Evolutionary conservation across 768 basidiomycete species (phyloP), one percentile per base, ranked within the genome.

Genomic region (Collybia sp.): DNA sequence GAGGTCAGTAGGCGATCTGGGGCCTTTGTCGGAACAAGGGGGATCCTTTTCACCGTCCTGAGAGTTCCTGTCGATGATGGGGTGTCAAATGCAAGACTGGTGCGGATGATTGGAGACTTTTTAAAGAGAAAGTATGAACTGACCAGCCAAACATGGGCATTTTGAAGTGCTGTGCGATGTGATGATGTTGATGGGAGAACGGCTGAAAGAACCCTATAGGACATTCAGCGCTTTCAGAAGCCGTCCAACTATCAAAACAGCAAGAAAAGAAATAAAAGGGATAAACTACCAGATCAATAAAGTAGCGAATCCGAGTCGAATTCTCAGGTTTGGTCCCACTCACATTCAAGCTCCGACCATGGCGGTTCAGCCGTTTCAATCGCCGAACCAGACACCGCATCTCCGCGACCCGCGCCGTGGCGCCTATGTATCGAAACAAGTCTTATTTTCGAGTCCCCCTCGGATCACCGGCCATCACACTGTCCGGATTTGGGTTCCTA

Each of bases 81-180:
- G 57, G 15, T 38, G 42, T 43, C 41, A 52, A 50, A 55, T 25
- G 25, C 53, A 58, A 56, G 55, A n/a, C n/a, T n/a, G n/a, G n/a
- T n/a, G n/a, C n/a, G n/a, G 54, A 58, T 53, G 60, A 54, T 55
- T 53, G 52, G 58, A 60, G 50, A 35, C 18, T 51, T 53, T 57
- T 64, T 57, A 62, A 63, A 60, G 52, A 48, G 44, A 44, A 36
- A 30, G 34, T 43, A 40, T 30, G 31, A 40, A 53, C 59, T 39
- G 39, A 65, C 63, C 64, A 64, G 55, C 58, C 60, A 61, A 60
- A 65, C 54, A 58, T 52, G 59, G 63, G 50, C 63, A 64, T 64
- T 54, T 43, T 44, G 43, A 33, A 46, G 51, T 57, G 50, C 46
- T 46, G 49, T 52, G 54, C 54, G 43, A 47, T 37, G 38, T 48